Percentiles rank a stretch among this genome's conserved stretches.
Conservation (phyloP, 805 yeast genomes). For the Ogataea nitratoaversa region DNA sequence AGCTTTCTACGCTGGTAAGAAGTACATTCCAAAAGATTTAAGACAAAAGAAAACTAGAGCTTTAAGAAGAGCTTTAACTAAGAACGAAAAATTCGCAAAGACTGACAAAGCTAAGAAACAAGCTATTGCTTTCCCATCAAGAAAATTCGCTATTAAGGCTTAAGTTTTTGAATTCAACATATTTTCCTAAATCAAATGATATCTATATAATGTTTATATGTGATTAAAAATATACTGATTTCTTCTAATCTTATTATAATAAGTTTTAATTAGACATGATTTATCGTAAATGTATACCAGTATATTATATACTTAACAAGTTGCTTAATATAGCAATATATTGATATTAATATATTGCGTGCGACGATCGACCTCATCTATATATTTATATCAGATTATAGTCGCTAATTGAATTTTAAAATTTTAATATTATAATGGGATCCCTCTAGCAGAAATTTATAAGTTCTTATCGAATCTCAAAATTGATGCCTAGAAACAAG, state of each 20-base stretch:
- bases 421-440: no score
- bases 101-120: constrained; percentile 91
- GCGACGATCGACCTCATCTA: neutral
- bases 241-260: constrained; percentile 4
- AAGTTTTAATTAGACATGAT: no score
- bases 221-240: constrained; percentile 2
- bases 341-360: no score
- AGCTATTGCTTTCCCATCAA: constrained; percentile 95
- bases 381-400: neutral
- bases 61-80: constrained; percentile 93
- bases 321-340: no score
- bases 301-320: no score
- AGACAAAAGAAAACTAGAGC: constrained; percentile 99
- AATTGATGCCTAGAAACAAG: no score
- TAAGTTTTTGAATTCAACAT: constrained; percentile 35
- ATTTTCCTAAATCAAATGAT: neutral
- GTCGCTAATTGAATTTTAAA: no score
- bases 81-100: constrained; percentile 72
- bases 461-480: no score
- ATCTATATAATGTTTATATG: no score
- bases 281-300: no score
- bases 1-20: constrained; percentile 92
- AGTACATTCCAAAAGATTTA: constrained; percentile 96
- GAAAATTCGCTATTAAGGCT: constrained; percentile 98
- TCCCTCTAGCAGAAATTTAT: no score